These are phyloP conservation scores for Aegilops longissima DNA, from an alignment of 176 grass and related monocot genomes.

Conservation along the genomic window DNA sequence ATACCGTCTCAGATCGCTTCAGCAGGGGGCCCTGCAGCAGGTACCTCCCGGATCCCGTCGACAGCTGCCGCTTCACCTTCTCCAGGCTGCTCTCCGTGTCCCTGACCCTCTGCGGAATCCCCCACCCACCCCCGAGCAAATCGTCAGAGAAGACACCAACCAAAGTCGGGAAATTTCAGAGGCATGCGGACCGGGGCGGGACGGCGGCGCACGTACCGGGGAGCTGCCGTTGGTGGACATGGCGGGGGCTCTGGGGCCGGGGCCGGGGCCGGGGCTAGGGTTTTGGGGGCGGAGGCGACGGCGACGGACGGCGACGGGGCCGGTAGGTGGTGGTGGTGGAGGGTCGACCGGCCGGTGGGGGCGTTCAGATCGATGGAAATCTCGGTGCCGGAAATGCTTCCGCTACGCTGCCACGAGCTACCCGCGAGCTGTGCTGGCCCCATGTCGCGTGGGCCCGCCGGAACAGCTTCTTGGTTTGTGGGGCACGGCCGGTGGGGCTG, in stretches of 20 bases:
- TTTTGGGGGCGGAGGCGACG: slow-evolving; percentile 20
- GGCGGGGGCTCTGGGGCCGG: neutral
- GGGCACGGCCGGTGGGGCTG: neutral
- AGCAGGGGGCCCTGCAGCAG: slow-evolving; percentile 85
- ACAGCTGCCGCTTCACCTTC: slow-evolving; percentile 95
- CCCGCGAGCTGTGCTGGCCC: slow-evolving; percentile 31
- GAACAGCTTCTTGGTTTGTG: neutral
- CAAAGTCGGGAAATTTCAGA: neutral
- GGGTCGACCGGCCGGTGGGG: slow-evolving; percentile 37
- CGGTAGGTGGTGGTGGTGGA: slow-evolving; percentile 19
- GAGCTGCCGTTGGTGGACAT: slow-evolving; percentile 75
- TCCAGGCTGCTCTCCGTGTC: slow-evolving; percentile 76
- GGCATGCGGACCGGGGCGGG: neutral
- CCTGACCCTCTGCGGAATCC: slow-evolving; percentile 39
- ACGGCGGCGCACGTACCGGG: slow-evolving; percentile 37
- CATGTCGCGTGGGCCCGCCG: slow-evolving; percentile 38
- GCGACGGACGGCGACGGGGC: neutral
- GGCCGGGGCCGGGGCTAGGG: slow-evolving; percentile 10
- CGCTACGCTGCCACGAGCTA: slow-evolving; percentile 18
- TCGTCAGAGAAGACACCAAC: neutral
- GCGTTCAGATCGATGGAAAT: slow-evolving; percentile 45
- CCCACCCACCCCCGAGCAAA: neutral
- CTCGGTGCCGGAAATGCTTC: slow-evolving; percentile 31
- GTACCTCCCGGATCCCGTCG: slow-evolving; percentile 79
- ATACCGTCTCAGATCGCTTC: slow-evolving; percentile 99